Evolutionary conservation across 1,284 basidiomycete species (phyloP), one percentile per base, ranked within the genome.

Genomic region (Chalciporus sp.): DNA sequence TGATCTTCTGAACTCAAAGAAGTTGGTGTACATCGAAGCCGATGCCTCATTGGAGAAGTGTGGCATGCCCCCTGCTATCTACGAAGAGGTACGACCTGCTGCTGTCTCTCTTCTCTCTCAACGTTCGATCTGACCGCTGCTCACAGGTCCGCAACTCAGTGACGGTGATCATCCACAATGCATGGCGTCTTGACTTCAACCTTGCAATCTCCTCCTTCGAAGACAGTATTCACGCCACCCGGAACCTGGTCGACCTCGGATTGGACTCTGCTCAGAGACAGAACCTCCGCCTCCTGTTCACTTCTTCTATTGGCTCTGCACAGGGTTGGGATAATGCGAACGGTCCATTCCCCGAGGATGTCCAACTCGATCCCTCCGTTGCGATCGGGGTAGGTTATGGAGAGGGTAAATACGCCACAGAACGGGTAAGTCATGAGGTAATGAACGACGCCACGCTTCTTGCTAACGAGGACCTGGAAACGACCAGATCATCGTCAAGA

Each of bases 311-410:
- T 9, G 52, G 63, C 2, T 66, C 69, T 29, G 65, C 69, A 0
- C 67, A 69, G 35, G 63, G 63, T 4, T 77, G 73, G 74, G 72
- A 45, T 61, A 72, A 53, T 61, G 55, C 1, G 60, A 71, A 58
- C 49, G 72, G 39, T 52, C 71, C 62, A 1, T 67, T 72, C 48
- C 73, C 74, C 2, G 75, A 75, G 49, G 60, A 62, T 1, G 55
- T 69, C 0, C 47, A 68, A 12, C 48, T 56, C 0, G 67, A 70
- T 10, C 48, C 63, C 0, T 41, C 49, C 0, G 45, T 60, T n/a
- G 65, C 68, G 0, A 53, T 65, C n/a, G 65, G 66, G 20, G 44
- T 37, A 7, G 73, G 73, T 1, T 74, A 75, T 35, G 68, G 69
- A 6, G 69, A 72, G 29, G 53, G 59, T 3, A 75, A 75, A 56